phyloP scores from a whole-genome alignment of 176 grass and related monocot genomes.

The Themeda triandra region DNA sequence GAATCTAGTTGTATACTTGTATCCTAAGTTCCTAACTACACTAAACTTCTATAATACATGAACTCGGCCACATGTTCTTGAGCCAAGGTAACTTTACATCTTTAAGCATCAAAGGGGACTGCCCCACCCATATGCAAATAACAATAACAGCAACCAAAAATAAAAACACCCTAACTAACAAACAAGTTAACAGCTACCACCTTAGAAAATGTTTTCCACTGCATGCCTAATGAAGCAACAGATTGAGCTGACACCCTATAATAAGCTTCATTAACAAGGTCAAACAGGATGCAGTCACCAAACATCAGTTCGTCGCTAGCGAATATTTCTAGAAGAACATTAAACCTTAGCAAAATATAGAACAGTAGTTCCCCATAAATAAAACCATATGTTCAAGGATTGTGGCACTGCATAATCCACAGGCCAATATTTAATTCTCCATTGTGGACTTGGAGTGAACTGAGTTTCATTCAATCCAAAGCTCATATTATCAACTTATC shows the following conservation, averaged over 20 bases:
- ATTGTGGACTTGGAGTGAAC: not conserved
- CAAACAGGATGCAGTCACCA: not conserved
- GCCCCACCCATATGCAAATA: not conserved
- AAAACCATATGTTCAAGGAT: not conserved
- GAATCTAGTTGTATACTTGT: no score
- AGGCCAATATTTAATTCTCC: not conserved
- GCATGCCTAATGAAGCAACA: not conserved
- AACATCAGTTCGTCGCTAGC: not conserved
- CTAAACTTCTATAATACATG: not conserved
- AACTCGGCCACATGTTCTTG: not conserved
- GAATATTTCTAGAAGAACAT: not conserved
- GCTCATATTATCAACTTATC: not conserved
- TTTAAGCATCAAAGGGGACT: not conserved
- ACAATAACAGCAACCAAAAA: no score
- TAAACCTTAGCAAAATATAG: not conserved
- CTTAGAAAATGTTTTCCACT: not conserved
- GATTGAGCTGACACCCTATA: not conserved
- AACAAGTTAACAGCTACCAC: not conserved
- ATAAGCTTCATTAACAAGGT: slow-evolving; percentile 4
- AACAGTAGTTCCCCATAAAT: not conserved
- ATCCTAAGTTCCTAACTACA: not conserved
- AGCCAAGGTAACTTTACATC: not conserved
- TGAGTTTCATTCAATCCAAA: not conserved
- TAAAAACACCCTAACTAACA: no score
- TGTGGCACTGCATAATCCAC: not conserved